Evolutionary conservation across 2,329 filamentous ascomycete genomes (phyloP).

Genomic region (Trichoderma brevicompactum): DNA sequence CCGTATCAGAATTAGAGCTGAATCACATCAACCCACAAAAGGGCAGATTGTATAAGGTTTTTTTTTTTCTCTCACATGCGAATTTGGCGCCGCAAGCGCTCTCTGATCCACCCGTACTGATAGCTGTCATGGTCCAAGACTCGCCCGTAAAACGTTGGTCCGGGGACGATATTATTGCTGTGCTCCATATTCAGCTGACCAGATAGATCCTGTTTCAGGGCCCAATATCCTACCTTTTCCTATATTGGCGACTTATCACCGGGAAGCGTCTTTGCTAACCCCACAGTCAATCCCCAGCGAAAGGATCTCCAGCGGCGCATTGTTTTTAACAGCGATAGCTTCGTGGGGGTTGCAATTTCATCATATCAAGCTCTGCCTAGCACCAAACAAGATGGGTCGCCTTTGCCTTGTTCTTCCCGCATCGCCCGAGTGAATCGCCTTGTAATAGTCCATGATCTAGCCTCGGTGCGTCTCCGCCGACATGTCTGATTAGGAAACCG

Average conservation of each 20-base stretch:
- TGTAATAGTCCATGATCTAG: slow-evolving; percentile 3
- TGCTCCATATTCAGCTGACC: slow-evolving; percentile 15
- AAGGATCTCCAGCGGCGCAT: slow-evolving; percentile 17
- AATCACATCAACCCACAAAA: neutral
- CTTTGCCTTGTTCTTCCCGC: neutral
- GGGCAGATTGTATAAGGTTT: neutral
- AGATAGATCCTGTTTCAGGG: slow-evolving; percentile 1
- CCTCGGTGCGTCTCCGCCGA: slow-evolving; percentile 2
- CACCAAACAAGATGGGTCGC: neutral
- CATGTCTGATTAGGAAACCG: slow-evolving; percentile 2
- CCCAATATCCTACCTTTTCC: neutral
- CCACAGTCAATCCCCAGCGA: slow-evolving; percentile 19
- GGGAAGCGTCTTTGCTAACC: slow-evolving; percentile 11
- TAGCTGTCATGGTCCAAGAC: slow-evolving; percentile 2
- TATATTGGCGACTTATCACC: neutral
- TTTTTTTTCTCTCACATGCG: neutral
- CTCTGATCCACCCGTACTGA: slow-evolving; percentile 2
- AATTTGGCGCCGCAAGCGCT: slow-evolving; percentile 25
- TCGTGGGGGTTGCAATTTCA: slow-evolving; percentile 18
- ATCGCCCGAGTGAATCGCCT: neutral
- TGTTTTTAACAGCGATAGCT: neutral
- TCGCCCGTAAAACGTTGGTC: slow-evolving; percentile 6
- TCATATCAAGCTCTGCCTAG: neutral
- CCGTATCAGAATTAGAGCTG: neutral
- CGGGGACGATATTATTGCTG: neutral